These are phyloP conservation scores for Dendrothele bispora DNA, from an alignment of 768 basidiomycete genomes.

Conservation along the genomic window DNA sequence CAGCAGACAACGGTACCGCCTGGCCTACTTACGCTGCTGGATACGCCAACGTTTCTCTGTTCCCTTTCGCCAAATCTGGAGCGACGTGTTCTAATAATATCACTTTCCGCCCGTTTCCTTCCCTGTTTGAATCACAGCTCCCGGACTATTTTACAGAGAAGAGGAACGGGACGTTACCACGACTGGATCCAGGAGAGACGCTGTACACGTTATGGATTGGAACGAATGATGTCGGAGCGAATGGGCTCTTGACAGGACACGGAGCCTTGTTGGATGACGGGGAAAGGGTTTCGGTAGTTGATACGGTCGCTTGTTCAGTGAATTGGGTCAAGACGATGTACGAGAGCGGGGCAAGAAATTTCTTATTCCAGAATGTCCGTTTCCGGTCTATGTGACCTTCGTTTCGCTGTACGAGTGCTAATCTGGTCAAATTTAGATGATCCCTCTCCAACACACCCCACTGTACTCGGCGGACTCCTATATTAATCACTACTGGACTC, in stretches of 20 bases:
- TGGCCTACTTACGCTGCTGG: constrained; percentile 47
- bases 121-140: constrained; percentile 57
- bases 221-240: constrained; percentile 47
- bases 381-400: neutral
- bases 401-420: neutral
- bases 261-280: constrained; percentile 5
- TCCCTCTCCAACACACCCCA: constrained; percentile 38
- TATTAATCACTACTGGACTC: constrained; percentile 33
- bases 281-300: constrained; percentile 45
- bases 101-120: constrained; percentile 57
- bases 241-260: constrained; percentile 8
- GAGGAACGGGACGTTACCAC: constrained; percentile 37
- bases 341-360: constrained; percentile 45
- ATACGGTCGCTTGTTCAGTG: constrained; percentile 40
- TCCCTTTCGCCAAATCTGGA: constrained; percentile 60
- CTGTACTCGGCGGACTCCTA: constrained; percentile 35
- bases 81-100: constrained; percentile 67
- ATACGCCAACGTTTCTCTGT: constrained; percentile 39
- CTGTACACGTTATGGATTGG: constrained; percentile 71
- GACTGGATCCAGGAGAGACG: constrained; percentile 43
- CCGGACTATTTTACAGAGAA: constrained; percentile 49
- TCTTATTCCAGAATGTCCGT: constrained; percentile 51
- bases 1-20: constrained; percentile 26
- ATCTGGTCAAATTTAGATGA: constrained; percentile 27
- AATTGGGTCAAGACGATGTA: constrained; percentile 43